Base-by-base conservation (phyloP, 129 eudicot species). In the Flaveria ramosissima region DNA sequence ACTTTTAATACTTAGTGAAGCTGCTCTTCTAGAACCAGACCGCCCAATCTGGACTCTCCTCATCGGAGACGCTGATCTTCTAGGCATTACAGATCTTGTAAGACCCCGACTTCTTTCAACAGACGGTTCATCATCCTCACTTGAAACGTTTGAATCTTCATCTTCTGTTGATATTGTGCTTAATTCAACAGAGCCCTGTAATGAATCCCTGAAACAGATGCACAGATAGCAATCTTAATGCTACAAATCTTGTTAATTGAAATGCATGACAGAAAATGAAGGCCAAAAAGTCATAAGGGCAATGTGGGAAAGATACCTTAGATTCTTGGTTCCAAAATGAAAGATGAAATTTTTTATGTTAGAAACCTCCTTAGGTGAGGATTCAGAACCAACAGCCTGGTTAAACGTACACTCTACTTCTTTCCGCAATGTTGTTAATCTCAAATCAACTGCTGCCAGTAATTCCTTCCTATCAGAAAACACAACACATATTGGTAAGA, bases 41-140 rank as follows among this genome's bases (percentile, higher is more conserved):
- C 96, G 79, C 9, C 97, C 99, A 39, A 94, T 87, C 82, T 89
- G 99, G 73, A 91, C 59, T 87, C 97, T 89, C 51, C 96, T 80
- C 99, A 94, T 94, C 26, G 99, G 99, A 77, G 97, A 94, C 57
- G 99, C 90, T 26, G 96, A 91, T 79, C 99, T 87, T 86, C 96
- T 89, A 32, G 99, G 94, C 17, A 90, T 78, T 39, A 89, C 88
- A 81, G 92, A 88, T 83, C 97, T 89, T 74, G 82, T 43, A 53
- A 84, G 72, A 9, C 85, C 75, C 72, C 96, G 86, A 64, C 99
- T 89, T 86, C 96, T 86, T 84, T 89, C 99, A 36, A 68, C 85
- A 47, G 89, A 72, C 50, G 79, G 89, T 69, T 78, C 85, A 76
- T 89, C 96, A 52, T 91, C 92, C 78, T 91, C 97, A 68, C 96